Evolutionary conservation across 257 asterid genomes (phyloP), one percentile per base, ranked within the genome.

Genomic region (Nicotiana obtusifolia): DNA sequence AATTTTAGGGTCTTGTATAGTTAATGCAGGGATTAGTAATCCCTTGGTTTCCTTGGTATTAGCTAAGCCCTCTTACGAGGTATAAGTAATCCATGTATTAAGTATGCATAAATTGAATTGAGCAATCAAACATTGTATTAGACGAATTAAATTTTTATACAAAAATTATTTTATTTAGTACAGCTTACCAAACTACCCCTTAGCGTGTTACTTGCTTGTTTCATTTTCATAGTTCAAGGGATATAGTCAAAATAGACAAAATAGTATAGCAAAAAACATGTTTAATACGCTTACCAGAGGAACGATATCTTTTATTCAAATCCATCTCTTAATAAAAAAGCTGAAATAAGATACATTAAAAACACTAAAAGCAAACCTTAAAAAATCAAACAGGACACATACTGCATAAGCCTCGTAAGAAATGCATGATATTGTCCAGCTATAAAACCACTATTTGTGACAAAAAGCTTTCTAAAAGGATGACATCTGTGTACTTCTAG

Each of bases 401-500:
- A 14, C 10, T 65, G 73, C 73, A 65, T 7, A 3, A 65, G 24
- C 73, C 62, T 65, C 24, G 31, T 30, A 17, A 10, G 14, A 8
- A 8, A 16, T 7, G 24, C 26, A 24, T 13, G 41, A 26, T 47
- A 60, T 47, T 73, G 41, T 73, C n/a, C 10, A 14, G 62, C 62
- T 47, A 13, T 47, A 44, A 71, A 71, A 28, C 37, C 60, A 20
- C 78, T 41, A 47, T 13, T 44, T 71, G 35, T 28, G 69, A 61
- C 9, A 11, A 20, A 76, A 26, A n/a, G 8, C 44, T 6, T 80
- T 81, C 80, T 88, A 86, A 3, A 87, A 78, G 9, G 88, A 82
- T 64, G 81, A 67, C 92, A 84, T 87, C 54, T 64, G 76, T 64
- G 56, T 60, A 5, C 88, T 62, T 65, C 84, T 82, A 71, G 75